These are phyloP conservation scores for Ogataea sp. DNA, from an alignment of 805 yeast species.

Conservation along the genomic window DNA sequence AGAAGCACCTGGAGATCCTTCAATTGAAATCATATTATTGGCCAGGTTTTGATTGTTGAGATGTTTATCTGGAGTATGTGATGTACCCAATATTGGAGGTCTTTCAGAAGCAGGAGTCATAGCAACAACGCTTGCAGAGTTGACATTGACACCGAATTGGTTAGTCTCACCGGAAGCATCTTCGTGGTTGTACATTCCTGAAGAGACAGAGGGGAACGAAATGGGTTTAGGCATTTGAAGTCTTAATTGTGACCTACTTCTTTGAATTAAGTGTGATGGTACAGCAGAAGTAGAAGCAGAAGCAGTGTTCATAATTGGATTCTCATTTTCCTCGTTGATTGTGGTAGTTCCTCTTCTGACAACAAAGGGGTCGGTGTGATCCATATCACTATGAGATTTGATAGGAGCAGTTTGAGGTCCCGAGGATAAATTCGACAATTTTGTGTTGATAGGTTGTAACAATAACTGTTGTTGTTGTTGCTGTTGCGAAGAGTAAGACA, in stretches of 20 bases:
- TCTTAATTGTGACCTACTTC: conserved; percentile 48
- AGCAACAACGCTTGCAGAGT: conserved; percentile 45
- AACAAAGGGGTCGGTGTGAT: neutral
- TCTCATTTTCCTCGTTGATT: neutral
- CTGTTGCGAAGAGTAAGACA: conserved; percentile 29
- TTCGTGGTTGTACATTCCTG: conserved; percentile 1
- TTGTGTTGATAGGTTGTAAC: conserved; percentile 48
- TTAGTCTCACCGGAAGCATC: conserved; percentile 27
- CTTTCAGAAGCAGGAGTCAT: conserved; percentile 80
- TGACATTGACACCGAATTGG: conserved; percentile 59
- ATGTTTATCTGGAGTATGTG: too few relatives aligned
- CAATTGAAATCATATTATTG: neutral
- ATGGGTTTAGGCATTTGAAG: conserved; percentile 72
- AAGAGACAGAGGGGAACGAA: conserved; percentile 24
- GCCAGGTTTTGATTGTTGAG: too few relatives aligned
- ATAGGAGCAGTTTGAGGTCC: conserved; percentile 24
- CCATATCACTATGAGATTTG: neutral
- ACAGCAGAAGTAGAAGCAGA: conserved; percentile 5
- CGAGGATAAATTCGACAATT: conserved; percentile 11
- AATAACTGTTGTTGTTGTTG: conserved; percentile 33
- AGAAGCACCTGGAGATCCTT: neutral
- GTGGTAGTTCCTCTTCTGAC: conserved; percentile 7
- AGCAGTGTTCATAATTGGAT: too few relatives aligned
- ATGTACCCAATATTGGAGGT: conserved; percentile 3
- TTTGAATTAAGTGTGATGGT: conserved; percentile 21